Conservation (phyloP, 192 early-diverging fungal species). For the Umbelopsis ramanniana region DNA sequence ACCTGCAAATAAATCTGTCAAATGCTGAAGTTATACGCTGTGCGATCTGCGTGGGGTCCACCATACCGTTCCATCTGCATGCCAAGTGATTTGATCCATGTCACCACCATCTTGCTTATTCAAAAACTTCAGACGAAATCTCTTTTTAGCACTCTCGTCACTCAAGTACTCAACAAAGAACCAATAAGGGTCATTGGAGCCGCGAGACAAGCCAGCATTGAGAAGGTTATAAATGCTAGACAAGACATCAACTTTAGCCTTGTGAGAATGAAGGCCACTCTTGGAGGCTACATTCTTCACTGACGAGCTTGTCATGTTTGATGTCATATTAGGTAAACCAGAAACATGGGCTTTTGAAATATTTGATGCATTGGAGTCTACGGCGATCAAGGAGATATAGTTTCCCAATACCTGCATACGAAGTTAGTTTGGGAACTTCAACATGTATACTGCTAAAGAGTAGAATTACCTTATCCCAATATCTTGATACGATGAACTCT, state of each 20-base stretch:
- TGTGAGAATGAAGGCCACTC: conserved; percentile 36
- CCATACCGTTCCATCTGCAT: not conserved
- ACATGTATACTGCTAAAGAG: not conserved
- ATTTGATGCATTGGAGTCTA: conserved; percentile 56
- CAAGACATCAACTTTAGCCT: conserved; percentile 59
- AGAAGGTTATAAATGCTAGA: conserved; percentile 62
- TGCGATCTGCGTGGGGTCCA: not conserved
- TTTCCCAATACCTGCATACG: conserved; percentile 60
- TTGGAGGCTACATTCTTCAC: conserved; percentile 37
- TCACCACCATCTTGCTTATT: conserved; percentile 7
- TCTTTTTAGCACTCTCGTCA: conserved; percentile 46
- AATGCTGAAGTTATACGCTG: not conserved
- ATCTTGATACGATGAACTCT: conserved; percentile 59
- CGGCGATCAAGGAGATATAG: conserved; percentile 60
- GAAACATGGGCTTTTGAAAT: conserved; percentile 24
- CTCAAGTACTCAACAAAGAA: conserved; percentile 53
- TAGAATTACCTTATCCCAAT: conserved; percentile 67
- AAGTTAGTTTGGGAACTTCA: not conserved
- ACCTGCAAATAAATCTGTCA: not conserved
- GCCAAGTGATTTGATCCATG: conserved; percentile 15
- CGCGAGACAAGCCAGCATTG: conserved; percentile 52
- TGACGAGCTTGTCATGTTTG: conserved; percentile 16
- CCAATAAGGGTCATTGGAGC: conserved; percentile 52
- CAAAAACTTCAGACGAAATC: conserved; percentile 30
- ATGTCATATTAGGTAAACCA: not conserved